Evolutionary conservation across 768 basidiomycete genomes (phyloP), one percentile per base, ranked within the genome.

Genomic region (Fomitopsis pulvina): DNA sequence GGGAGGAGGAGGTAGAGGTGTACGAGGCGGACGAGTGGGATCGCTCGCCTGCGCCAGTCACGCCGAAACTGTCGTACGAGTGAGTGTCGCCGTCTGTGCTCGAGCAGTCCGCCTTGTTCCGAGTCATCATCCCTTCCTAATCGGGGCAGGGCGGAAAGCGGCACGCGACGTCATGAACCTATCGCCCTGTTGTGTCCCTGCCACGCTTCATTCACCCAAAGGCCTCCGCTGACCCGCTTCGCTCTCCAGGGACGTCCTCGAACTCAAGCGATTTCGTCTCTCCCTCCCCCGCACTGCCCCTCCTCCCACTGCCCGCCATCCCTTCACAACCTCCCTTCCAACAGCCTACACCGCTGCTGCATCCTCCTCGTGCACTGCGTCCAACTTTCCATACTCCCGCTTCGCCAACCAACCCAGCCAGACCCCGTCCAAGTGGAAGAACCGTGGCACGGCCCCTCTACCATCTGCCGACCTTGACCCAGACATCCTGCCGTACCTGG

Each of bases 11-110:
- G 11, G 79, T 84, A 52, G 73, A 85, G 61, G 69, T 88, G 9
- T 75, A 76, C 60, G 63, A 73, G 26, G 87, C 83, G 2, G 87
- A 89, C 62, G 84, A 85, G 49, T 88, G 87, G 87, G 87, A 89
- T 63, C 74, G 87, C 14, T 85, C 83, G 1, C 86, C 87, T 2
- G 73, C 75, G 2, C 81, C 85, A 34, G 79, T 83, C 22, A 75
- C 82, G 5, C 72, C 73, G 27, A 75, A 72, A 52, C 66, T 88
- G 55, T 74, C 78, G 2, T 88, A 86, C 60, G 74, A 81, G 84
- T 87, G 61, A 75, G 83, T 77, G 25, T 39, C 37, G 2, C 21
- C 38, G 21, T 39, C 6, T 21, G 27, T 28, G 34, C n/a, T 14
- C 46, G 22, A 25, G 16, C 12, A 44, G 39, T 11, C 32, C 6